Base-by-base conservation (phyloP, 139 green algal species). In the Tetraselmis chui region DNA sequence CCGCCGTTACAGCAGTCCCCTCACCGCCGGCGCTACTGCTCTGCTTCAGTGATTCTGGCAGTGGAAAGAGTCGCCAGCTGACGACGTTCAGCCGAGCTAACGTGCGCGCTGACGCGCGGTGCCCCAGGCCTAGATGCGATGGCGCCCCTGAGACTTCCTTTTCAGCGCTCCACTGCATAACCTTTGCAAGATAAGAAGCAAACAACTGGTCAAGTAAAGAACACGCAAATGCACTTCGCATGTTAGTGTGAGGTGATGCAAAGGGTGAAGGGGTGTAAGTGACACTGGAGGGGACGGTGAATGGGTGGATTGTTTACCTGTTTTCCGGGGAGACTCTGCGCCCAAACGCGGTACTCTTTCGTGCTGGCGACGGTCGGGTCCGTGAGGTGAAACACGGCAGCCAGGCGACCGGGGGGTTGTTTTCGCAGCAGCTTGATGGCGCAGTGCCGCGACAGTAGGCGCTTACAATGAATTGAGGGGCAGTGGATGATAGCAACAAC, bases 61-160 rank as follows among this genome's bases (percentile, higher is more conserved):
- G 88, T 23, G 90, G 90, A 77, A 93, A 93, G 26, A 93, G 75
- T 1, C 30, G 77, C 25, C 78, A 81, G 77, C 83, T 85, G 0
- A 93, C 32, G 26, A 90, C 59, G 75, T 86, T 83, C 1, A 93
- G 83, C 32, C 86, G 85, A 45, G 84, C 79, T 0, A 82, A 82
- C 32, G 87, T 86, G 24, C 89, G 76, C 0, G 84, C 84, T 0
- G 89, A 81, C 0, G 86, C 83, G 32, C 85, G 59, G 76, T 89
- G 85, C 22, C 86, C 86, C 0, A 88, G 0, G 31, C 32, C 80
- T 30, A 28, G 2, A n/a, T n/a, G n/a, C n/a, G n/a, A n/a, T n/a
- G n/a, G n/a, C n/a, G n/a, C n/a, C n/a, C n/a, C n/a, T n/a, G n/a
- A n/a, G n/a, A n/a, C n/a, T n/a, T n/a, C n/a, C n/a, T n/a, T n/a